These are phyloP conservation scores for Auriscalpium microsporum DNA, from an alignment of 768 basidiomycete species.

Conservation along the genomic window DNA sequence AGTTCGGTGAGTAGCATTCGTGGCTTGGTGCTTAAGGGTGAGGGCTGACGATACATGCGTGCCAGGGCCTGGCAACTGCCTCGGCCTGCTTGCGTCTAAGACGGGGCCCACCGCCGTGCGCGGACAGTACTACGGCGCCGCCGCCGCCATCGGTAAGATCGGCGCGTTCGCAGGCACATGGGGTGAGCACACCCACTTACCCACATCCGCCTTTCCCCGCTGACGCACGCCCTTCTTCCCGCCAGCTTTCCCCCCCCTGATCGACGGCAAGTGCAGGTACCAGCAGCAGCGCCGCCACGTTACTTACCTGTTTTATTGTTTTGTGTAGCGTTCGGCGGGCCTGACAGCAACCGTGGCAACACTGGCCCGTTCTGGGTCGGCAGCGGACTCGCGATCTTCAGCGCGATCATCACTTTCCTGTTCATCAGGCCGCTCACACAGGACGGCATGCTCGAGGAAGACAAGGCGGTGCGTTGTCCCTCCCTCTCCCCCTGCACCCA, in stretches of 20 bases:
- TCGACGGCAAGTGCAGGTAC: slow-evolving; percentile 35
- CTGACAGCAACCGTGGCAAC: slow-evolving; percentile 44
- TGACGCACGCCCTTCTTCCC: neutral
- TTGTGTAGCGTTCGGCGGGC: slow-evolving; percentile 51
- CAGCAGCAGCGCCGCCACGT: neutral
- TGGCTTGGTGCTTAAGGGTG: neutral
- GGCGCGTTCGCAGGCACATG: slow-evolving; percentile 81
- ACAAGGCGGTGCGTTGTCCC: slow-evolving; percentile 40
- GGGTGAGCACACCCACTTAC: slow-evolving; percentile 36
- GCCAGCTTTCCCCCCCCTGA: slow-evolving; percentile 59
- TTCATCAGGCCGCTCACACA: slow-evolving; percentile 66
- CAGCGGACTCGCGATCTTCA: slow-evolving; percentile 38
- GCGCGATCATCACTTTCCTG: slow-evolving; percentile 46
- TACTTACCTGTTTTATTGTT: neutral
- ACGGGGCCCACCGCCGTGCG: slow-evolving; percentile 78
- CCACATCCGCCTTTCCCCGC: neutral
- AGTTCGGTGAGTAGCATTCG: slow-evolving; percentile 45
- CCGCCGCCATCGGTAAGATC: slow-evolving; percentile 79
- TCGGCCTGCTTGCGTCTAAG: slow-evolving; percentile 82
- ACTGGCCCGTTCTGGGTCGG: slow-evolving; percentile 87
- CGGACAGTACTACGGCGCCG: slow-evolving; percentile 79
- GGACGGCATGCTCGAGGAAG: slow-evolving; percentile 77
- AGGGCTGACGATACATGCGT: neutral
- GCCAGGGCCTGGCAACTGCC: slow-evolving; percentile 72
- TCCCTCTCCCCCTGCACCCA: neutral